Conservation (phyloP, 2,329 filamentous ascomycete species). For the Dothiorella sarmentorum region DNA sequence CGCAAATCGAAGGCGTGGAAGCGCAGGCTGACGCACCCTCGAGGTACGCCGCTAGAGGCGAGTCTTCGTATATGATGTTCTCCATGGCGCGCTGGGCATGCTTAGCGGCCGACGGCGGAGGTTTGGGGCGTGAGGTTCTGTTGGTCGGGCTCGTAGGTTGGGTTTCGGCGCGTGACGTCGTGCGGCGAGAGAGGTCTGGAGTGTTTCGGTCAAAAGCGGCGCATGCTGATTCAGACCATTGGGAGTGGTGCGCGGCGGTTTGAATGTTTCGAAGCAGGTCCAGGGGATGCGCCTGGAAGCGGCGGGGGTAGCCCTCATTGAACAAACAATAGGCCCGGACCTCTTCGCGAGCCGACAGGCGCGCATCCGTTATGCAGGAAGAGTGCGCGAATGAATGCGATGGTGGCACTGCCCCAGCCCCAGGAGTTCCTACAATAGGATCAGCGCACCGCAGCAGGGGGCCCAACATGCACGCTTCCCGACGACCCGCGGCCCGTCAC, state of each 20-base stretch:
- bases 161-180: slow-evolving; percentile 11
- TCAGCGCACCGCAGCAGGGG: slow-evolving; percentile 8
- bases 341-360: slow-evolving; percentile 4
- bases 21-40: slow-evolving; percentile 60
- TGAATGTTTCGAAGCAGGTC: slow-evolving; percentile 1
- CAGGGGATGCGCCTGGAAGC: not conserved
- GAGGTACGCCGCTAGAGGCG: slow-evolving; percentile 83
- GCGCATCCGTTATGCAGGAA: slow-evolving; percentile 10
- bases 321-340: not conserved
- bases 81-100: slow-evolving; percentile 60
- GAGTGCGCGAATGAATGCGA: not conserved
- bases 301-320: slow-evolving; percentile 9
- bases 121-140: not conserved
- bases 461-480: slow-evolving; percentile 2
- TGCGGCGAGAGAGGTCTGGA: slow-evolving; percentile 11
- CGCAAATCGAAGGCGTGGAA: slow-evolving; percentile 18
- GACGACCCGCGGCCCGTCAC: not conserved
- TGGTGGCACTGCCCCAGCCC: slow-evolving; percentile 1
- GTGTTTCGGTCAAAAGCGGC: slow-evolving; percentile 14
- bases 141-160: not conserved
- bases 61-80: slow-evolving; percentile 79
- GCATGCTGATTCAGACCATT: slow-evolving; percentile 13
- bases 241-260: not conserved
- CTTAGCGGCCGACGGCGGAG: slow-evolving; percentile 12
- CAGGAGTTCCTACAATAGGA: not conserved